Conservation (phyloP, 164 flowering plant genomes). For the Dillenia turbinata region DNA sequence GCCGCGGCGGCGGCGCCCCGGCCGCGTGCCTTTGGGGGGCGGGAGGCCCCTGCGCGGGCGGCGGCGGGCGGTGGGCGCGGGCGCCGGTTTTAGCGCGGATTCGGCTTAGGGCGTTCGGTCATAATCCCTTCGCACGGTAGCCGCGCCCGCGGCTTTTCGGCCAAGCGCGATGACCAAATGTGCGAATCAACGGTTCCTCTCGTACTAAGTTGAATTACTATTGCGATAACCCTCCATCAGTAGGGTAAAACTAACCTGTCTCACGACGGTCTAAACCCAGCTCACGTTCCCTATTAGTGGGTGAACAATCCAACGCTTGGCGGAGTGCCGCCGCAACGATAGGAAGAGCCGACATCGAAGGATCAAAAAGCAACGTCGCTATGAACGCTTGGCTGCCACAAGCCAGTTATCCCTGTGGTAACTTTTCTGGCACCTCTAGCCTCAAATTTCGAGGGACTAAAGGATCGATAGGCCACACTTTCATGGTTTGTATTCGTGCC, state of each 20-base stretch:
- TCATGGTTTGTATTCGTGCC: constrained; percentile 2
- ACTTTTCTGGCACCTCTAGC: neutral
- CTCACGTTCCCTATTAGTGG: constrained; percentile 26
- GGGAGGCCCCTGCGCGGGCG: constrained; percentile 10
- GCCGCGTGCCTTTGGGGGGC: constrained; percentile 3
- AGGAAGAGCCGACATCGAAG: constrained; percentile 36
- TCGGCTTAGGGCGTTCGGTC: constrained; percentile 21
- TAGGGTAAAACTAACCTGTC: constrained; percentile 12
- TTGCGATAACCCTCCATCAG: constrained; percentile 14
- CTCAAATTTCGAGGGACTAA: neutral
- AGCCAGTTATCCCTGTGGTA: constrained; percentile 7
- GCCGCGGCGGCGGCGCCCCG: neutral
- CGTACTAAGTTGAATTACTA: constrained; percentile 15
- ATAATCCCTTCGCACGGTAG: constrained; percentile 10
- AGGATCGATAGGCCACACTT: constrained; percentile 9
- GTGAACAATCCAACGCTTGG: constrained; percentile 22
- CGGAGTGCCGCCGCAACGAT: constrained; percentile 21
- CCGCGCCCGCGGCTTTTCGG: constrained; percentile 3
- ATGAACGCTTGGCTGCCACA: constrained; percentile 3
- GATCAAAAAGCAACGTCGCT: constrained; percentile 28
- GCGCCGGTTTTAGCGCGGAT: constrained; percentile 13
- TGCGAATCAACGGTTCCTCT: constrained; percentile 12
- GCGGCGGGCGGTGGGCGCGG: constrained; percentile 9
- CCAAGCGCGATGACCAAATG: constrained; percentile 10
- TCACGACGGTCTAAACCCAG: constrained; percentile 22